These are phyloP conservation scores for Hevea brasiliensis DNA, from an alignment of 345 rosid genomes.

Conservation along the genomic window DNA sequence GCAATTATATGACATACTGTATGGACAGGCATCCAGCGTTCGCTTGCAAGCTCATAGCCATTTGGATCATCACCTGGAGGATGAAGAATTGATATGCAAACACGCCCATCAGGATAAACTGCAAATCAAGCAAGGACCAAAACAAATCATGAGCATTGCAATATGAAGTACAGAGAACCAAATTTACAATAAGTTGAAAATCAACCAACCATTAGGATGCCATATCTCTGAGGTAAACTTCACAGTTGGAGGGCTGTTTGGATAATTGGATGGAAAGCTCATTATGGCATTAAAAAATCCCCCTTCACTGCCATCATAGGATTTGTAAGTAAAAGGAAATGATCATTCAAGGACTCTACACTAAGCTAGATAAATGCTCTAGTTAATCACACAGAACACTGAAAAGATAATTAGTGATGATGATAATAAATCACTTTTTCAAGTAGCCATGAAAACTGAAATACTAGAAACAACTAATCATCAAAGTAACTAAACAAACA, in stretches of 20 bases:
- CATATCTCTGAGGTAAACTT: slow-evolving; percentile 91
- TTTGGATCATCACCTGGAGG: slow-evolving; percentile 99
- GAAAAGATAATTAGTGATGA: background rate
- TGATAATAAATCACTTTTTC: background rate
- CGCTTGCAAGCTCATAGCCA: slow-evolving; percentile 97
- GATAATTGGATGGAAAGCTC: slow-evolving; percentile 92
- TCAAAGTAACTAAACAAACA: background rate
- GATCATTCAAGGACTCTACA: background rate
- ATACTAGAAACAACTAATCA: background rate
- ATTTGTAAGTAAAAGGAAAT: background rate
- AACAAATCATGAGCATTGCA: background rate
- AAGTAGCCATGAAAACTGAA: background rate
- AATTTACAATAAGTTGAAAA: background rate
- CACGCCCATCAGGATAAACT: slow-evolving; percentile 93
- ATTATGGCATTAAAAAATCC: slow-evolving; percentile 93
- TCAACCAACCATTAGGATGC: slow-evolving; percentile 88
- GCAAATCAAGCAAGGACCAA: slow-evolving; percentile 17
- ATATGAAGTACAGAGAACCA: background rate
- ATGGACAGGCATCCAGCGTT: slow-evolving; percentile 95
- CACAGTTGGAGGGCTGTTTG: slow-evolving; percentile 85
- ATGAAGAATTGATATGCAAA: slow-evolving; percentile 96
- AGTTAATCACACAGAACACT: background rate
- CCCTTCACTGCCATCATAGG: slow-evolving; percentile 69
- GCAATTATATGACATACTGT: slow-evolving; percentile 51
- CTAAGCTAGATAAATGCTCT: background rate